Evolutionary conservation across 75 land plant species (phyloP).

Genomic region (Sequoia sempervirens): DNA sequence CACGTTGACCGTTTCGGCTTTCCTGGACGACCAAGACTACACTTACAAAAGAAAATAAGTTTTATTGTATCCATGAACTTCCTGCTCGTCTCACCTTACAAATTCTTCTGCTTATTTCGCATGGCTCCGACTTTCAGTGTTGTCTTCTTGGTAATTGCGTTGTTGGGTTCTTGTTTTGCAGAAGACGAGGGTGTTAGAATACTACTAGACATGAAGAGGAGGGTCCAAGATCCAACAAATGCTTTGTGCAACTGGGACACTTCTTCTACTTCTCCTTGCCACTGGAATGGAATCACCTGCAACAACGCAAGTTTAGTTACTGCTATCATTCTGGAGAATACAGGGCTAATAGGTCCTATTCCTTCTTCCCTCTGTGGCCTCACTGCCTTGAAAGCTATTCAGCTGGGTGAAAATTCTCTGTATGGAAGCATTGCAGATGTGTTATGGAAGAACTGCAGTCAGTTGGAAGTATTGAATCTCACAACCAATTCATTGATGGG

Average conservation of each 20-base stretch:
- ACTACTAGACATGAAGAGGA: not conserved
- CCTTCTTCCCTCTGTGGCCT: too few relatives aligned
- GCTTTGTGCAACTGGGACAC: constrained; percentile 17
- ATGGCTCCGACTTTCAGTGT: too few relatives aligned
- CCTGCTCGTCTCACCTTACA: too few relatives aligned
- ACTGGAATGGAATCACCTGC: constrained; percentile 60
- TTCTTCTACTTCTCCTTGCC: constrained; percentile 23
- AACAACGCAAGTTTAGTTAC: constrained; percentile 19
- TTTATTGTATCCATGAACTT: too few relatives aligned
- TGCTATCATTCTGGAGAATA: constrained; percentile 32
- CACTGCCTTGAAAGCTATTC: too few relatives aligned
- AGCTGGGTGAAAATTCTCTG: too few relatives aligned
- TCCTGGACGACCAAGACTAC: too few relatives aligned
- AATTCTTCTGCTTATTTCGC: too few relatives aligned
- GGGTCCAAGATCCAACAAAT: not conserved
- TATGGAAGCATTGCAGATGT: too few relatives aligned
- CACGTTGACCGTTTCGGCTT: too few relatives aligned
- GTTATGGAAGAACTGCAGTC: constrained; percentile 23
- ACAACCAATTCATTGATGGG: constrained; percentile 20
- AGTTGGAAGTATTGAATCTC: constrained; percentile 35
- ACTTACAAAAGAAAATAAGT: too few relatives aligned
- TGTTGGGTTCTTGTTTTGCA: not conserved
- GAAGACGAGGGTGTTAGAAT: not conserved
- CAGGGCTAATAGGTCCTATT: too few relatives aligned
- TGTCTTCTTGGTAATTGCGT: not conserved